A percentile compares a stretch with the other conserved stretches of the same genome.
These are phyloP conservation scores for Boeremia lycopersici DNA, from an alignment of 2,329 filamentous ascomycete genomes.

Conservation along the genomic window DNA sequence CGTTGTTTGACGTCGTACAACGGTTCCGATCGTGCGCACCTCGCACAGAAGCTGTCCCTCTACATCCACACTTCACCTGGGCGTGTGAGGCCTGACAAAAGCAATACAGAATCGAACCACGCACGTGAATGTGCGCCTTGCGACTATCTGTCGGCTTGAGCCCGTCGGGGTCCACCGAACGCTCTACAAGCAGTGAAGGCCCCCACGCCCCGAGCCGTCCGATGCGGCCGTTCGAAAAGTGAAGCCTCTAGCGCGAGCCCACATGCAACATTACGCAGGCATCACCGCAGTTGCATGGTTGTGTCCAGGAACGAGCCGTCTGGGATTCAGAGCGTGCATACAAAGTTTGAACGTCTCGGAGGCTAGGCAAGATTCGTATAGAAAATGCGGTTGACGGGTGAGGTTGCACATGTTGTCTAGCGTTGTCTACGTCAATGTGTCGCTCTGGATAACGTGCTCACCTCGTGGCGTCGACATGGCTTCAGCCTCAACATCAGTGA, in stretches of 20 bases:
- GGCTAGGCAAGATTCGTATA: conserved; percentile 2
- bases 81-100: background rate
- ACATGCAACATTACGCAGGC: conserved; percentile 14
- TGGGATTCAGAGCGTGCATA: background rate
- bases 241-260: conserved; percentile 9
- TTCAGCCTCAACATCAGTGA: background rate
- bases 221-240: conserved; percentile 13
- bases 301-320: conserved; percentile 1
- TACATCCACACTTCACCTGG: background rate
- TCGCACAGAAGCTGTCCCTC: background rate
- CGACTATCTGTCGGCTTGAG: background rate
- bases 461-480: conserved; percentile 5
- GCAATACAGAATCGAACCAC: background rate
- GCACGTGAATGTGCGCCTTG: background rate
- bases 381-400: background rate
- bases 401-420: conserved; percentile 5
- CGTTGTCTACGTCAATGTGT: conserved; percentile 3
- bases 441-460: conserved; percentile 2
- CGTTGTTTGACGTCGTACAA: background rate
- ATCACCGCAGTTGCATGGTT: conserved; percentile 8
- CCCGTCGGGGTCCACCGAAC: conserved; percentile 9
- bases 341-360: conserved; percentile 15
- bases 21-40: background rate
- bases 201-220: conserved; percentile 16
- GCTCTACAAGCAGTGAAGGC: conserved; percentile 3